phyloP scores from a whole-genome alignment of 1,284 basidiomycete genomes.

The Irpex sp. region DNA sequence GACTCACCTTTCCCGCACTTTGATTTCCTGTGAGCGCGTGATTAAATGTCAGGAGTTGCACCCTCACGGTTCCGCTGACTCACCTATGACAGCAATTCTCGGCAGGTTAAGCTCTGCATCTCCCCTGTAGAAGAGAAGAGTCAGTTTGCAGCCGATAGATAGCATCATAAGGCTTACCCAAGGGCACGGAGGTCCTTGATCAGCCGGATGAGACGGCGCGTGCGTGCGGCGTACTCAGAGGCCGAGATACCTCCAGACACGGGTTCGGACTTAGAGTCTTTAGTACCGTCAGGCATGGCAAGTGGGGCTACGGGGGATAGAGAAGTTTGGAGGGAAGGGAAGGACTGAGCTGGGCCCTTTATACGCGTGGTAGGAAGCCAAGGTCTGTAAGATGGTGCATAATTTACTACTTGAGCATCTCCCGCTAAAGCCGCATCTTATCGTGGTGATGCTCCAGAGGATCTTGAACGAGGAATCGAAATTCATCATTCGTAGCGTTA shows the following conservation, averaged over 20 bases:
- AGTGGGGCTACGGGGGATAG: background rate
- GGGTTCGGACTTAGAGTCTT: background rate
- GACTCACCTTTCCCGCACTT: slow-evolving; percentile 62
- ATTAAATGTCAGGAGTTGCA: background rate
- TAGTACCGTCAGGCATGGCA: background rate
- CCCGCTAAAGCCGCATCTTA: background rate
- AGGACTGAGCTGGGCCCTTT: background rate
- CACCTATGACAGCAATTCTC: slow-evolving; percentile 50
- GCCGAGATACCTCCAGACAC: background rate
- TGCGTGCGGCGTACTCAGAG: background rate
- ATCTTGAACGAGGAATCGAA: background rate
- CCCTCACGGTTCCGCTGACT: background rate
- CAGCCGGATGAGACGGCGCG: background rate
- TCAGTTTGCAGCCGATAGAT: background rate
- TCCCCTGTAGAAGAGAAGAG: slow-evolving; percentile 34
- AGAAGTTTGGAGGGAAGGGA: background rate
- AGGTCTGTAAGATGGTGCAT: background rate
- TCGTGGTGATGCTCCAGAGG: background rate
- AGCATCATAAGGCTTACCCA: background rate
- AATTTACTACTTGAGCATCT: background rate
- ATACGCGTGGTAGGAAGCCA: background rate
- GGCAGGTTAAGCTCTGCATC: slow-evolving; percentile 66
- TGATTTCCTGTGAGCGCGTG: slow-evolving; percentile 14
- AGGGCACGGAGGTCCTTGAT: background rate
- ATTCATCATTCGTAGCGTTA: background rate